Base-by-base conservation (phyloP, 2,329 filamentous ascomycete species). In the Beauveria varroae region DNA sequence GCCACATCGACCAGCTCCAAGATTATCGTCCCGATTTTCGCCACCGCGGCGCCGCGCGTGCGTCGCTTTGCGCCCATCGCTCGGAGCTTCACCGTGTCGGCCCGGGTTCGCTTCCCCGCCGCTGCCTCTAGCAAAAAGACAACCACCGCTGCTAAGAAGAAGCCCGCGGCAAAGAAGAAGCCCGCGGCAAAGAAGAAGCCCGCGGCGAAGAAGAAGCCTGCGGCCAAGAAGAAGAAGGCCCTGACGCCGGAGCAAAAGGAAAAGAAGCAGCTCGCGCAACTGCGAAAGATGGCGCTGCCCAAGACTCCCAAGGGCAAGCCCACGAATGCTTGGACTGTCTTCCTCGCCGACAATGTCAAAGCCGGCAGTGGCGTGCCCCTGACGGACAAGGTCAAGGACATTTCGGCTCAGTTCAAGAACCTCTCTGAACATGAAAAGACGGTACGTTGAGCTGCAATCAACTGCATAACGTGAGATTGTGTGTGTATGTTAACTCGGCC, bases 271-370 rank as follows among this genome's bases (percentile, higher is more conserved):
- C 64, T 75, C 54, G 67, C 62, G 51, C 67, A 73, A 62, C 68
- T 80, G 64, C 79, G 73, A 72, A 70, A 73, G 67, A 67, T 64
- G 64, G 75, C 78, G 8, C 67, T 83, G 58, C 68, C 78, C 50
- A 67, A 70, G 22, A 75, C 77, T 57, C 76, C 78, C 12, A 70
- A 70, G 60, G 18, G 3, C 22, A 67, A 74, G 57, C 70, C 77
- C 9, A 49, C 63, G 2, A 66, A 53, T 1, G 20, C 70, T 16
- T 82, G 78, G 78, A 18, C 55, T 1, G 51, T 79, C n/a, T 82
- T 68, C 61, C 7, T 77, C 1, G 3, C 61, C 3, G 68, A 78
- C 60, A 73, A 74, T 56, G 65, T 71, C 37, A 37, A 57, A 22
- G 28, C 34, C 28, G 61, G 53, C 37, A 60, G 14, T 22, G 57